phyloP scores from a whole-genome alignment of 2,329 filamentous ascomycete genomes.

The Grosmannia huntii region DNA sequence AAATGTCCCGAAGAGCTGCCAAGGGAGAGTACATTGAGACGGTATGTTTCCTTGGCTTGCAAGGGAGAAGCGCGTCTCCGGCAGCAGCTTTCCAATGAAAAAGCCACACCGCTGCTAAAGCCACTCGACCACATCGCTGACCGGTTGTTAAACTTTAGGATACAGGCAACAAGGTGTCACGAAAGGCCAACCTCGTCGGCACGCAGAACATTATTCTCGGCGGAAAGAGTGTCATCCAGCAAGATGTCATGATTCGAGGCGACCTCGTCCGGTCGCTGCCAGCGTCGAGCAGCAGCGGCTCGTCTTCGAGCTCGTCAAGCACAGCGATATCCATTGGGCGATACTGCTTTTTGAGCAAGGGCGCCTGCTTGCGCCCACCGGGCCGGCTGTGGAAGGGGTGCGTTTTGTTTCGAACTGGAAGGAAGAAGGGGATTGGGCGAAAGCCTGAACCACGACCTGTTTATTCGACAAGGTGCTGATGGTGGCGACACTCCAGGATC shows the following conservation, averaged over 20 bases:
- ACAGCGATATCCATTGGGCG: conserved; percentile 77
- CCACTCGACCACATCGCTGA: not conserved
- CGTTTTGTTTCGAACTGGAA: conserved; percentile 4
- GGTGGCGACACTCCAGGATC: conserved; percentile 21
- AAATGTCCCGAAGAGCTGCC: conserved; percentile 61
- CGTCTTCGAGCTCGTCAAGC: conserved; percentile 23
- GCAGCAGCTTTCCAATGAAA: not conserved
- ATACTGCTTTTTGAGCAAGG: conserved; percentile 77
- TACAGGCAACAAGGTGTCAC: conserved; percentile 95
- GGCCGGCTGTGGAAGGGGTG: conserved; percentile 67
- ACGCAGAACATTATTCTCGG: conserved; percentile 97
- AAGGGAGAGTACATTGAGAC: conserved; percentile 97
- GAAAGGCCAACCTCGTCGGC: conserved; percentile 80
- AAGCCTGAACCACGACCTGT: not conserved
- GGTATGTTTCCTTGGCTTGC: conserved; percentile 33
- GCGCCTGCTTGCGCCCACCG: conserved; percentile 69
- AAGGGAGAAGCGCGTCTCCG: not conserved
- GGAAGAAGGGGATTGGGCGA: not conserved
- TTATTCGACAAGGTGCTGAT: not conserved
- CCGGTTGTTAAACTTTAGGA: conserved; percentile 41
- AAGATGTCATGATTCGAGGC: conserved; percentile 85
- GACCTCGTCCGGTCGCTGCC: conserved; percentile 58
- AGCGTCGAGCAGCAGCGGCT: conserved; percentile 24
- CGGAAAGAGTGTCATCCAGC: conserved; percentile 90
- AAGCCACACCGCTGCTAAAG: no score